A percentile compares a stretch with the other conserved stretches of the same genome.
phyloP scores from a whole-genome alignment of 345 rosid genomes.

The Mallotus nudiflorus region DNA sequence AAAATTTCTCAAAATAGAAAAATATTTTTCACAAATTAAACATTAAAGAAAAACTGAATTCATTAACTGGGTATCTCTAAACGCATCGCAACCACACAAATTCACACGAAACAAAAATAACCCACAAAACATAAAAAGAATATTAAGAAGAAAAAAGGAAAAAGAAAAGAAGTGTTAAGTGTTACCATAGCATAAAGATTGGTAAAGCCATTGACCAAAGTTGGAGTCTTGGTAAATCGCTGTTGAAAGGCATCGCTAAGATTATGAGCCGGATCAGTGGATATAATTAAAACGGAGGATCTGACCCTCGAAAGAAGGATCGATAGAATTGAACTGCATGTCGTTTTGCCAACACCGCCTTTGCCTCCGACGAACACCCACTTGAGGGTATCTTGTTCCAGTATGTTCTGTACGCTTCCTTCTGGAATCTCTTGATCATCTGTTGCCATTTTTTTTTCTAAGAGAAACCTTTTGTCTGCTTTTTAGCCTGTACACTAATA shows the following conservation, averaged over 20 bases:
- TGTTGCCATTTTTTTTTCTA: slow-evolving; percentile 31
- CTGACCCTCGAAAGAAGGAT: slow-evolving; percentile 78
- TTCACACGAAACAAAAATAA: not conserved
- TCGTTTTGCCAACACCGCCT: slow-evolving; percentile 98
- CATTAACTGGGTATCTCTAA: slow-evolving; percentile 3
- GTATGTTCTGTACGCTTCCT: slow-evolving; percentile 68
- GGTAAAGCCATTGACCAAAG: slow-evolving; percentile 87
- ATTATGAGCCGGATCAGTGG: slow-evolving; percentile 99
- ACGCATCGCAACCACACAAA: slow-evolving; percentile 6
- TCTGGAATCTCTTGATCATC: slow-evolving; percentile 51
- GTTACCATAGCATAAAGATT: slow-evolving; percentile 93
- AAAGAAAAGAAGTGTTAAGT: not conserved
- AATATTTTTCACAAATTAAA: slow-evolving; percentile 5
- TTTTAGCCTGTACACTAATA: not conserved
- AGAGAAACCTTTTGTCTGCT: too few relatives aligned
- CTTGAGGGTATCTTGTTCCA: slow-evolving; percentile 84
- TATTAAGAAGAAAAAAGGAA: too few relatives aligned
- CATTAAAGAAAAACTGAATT: not conserved
- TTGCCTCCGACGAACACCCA: slow-evolving; percentile 99
- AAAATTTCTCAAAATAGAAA: not conserved
- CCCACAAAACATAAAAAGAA: too few relatives aligned
- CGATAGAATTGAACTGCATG: slow-evolving; percentile 89
- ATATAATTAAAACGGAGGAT: slow-evolving; percentile 91
- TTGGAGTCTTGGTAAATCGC: slow-evolving; percentile 83
- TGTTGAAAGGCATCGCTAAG: slow-evolving; percentile 99